Conservation (phyloP, 2,329 filamentous ascomycete genomes). For the Penicillium sp. region DNA sequence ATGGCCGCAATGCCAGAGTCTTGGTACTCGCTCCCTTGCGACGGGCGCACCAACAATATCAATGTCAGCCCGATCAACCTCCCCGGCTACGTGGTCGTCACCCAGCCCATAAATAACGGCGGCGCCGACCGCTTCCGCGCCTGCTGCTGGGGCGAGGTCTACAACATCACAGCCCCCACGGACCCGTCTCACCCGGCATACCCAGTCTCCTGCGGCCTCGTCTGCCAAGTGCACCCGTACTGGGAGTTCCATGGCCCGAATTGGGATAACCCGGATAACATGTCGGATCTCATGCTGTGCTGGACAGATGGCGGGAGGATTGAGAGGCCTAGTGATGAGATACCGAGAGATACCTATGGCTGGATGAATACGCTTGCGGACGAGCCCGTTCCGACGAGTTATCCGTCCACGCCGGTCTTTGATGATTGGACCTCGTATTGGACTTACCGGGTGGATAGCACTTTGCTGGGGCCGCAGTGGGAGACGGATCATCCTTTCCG, state of each 20-base stretch:
- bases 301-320: neutral
- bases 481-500: neutral
- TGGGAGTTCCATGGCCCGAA: neutral
- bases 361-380: neutral
- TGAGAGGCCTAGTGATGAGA: neutral
- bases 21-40: neutral
- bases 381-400: neutral
- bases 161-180: neutral
- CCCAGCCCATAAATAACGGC: neutral
- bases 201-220: neutral
- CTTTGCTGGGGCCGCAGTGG: neutral
- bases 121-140: neutral
- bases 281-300: neutral
- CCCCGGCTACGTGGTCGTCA: neutral
- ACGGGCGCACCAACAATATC: neutral
- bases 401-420: neutral
- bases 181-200: neutral
- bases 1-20: neutral
- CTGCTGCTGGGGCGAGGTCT: neutral
- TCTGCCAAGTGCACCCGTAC: neutral
- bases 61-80: neutral
- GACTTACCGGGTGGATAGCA: neutral
- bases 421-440: neutral
- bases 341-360: neutral
- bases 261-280: neutral